Evolutionary conservation across 768 basidiomycete genomes (phyloP).

Genomic region (Leccinum boreale): DNA sequence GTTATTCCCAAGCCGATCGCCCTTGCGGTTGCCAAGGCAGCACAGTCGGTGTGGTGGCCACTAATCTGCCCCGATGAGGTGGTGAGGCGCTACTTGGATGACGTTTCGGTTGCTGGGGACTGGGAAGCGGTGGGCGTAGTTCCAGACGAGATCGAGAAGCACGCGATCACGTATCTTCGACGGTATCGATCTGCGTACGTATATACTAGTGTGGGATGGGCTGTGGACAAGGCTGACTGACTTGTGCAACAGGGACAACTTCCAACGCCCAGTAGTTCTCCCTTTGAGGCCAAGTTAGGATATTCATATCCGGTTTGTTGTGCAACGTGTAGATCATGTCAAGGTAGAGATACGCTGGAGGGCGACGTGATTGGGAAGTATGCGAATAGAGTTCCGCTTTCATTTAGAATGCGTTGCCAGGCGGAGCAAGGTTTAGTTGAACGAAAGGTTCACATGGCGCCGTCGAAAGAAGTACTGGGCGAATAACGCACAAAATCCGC

Average conservation of each 20-base stretch:
- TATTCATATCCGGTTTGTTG: constrained; percentile 27
- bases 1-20: constrained; percentile 75
- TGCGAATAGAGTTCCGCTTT: constrained; percentile 27
- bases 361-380: constrained; percentile 3
- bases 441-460: constrained; percentile 18
- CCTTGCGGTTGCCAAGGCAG: constrained; percentile 53
- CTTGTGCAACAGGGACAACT: constrained; percentile 52
- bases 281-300: constrained; percentile 45
- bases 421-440: constrained; percentile 16
- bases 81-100: constrained; percentile 80
- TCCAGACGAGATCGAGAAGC: constrained; percentile 82
- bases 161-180: constrained; percentile 88
- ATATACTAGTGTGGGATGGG: constrained; percentile 6
- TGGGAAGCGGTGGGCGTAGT: constrained; percentile 81
- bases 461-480: constrained; percentile 8
- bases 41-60: constrained; percentile 87
- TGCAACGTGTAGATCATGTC: constrained; percentile 27
- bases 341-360: constrained; percentile 12
- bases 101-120: constrained; percentile 67
- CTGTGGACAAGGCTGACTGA: constrained; percentile 11
- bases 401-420: constrained; percentile 29
- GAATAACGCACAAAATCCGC: constrained; percentile 28
- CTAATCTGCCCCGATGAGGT: constrained; percentile 89
- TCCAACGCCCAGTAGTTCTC: constrained; percentile 62
- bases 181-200: constrained; percentile 87